phyloP scores from a whole-genome alignment of 2,329 filamentous ascomycete species.

The Botrytis medusae region DNA sequence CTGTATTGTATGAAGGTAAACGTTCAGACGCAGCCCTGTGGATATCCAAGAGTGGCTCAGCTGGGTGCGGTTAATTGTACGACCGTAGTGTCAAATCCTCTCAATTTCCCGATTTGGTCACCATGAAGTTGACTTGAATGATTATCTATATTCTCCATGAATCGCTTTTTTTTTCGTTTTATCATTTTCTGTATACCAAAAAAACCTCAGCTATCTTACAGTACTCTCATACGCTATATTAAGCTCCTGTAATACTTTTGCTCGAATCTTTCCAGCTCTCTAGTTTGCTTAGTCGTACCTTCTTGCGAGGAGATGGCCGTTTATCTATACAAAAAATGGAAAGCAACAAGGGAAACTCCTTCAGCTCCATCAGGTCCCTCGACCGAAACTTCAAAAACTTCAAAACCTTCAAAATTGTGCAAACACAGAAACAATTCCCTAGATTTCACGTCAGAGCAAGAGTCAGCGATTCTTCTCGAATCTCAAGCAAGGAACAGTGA shows the following conservation, averaged over 20 bases:
- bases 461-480: background rate
- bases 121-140: background rate
- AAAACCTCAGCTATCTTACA: background rate
- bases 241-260: background rate
- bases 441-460: background rate
- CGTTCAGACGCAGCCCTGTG: background rate
- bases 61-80: background rate
- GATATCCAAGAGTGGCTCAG: background rate
- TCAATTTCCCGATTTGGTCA: background rate
- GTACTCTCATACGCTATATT: background rate
- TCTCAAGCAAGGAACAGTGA: background rate
- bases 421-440: conserved; percentile 2
- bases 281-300: background rate
- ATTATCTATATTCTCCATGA: background rate
- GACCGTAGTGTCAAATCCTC: background rate
- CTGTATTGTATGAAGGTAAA: background rate
- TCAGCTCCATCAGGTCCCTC: background rate
- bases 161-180: background rate
- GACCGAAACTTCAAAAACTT: background rate
- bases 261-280: background rate
- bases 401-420: background rate
- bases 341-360: background rate
- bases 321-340: conserved; percentile 19
- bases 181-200: background rate
- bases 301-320: background rate